phyloP scores from a whole-genome alignment of 192 early-diverging fungal species.

The Coemansia sp. region DNA sequence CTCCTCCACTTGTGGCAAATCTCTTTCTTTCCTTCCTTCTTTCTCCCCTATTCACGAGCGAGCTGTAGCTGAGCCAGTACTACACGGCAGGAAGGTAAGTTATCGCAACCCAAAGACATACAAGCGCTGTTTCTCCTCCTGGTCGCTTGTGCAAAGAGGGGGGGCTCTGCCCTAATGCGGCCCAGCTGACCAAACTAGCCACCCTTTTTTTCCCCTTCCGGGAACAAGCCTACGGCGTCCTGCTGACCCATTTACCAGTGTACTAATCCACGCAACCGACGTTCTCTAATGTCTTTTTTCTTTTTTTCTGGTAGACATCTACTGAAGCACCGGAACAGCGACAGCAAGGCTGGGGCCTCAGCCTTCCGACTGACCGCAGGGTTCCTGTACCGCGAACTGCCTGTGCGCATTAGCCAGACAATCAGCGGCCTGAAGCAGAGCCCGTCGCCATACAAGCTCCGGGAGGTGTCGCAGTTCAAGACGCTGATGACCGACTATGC shows the following conservation, averaged over 20 bases:
- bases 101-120: background rate
- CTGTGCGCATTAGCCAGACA: slow-evolving; percentile 61
- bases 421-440: slow-evolving; percentile 52
- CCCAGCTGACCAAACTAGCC: background rate
- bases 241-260: background rate
- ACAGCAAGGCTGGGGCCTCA: slow-evolving; percentile 37
- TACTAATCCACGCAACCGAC: background rate
- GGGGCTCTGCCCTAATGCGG: background rate
- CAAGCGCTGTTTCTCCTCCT: background rate
- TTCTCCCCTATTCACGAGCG: background rate
- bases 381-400: slow-evolving; percentile 60
- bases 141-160: background rate
- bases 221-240: background rate
- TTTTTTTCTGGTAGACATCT: slow-evolving; percentile 29
- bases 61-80: slow-evolving; percentile 49
- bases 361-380: slow-evolving; percentile 53
- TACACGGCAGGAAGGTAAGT: slow-evolving; percentile 51
- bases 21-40: background rate
- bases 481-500: slow-evolving; percentile 56
- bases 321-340: slow-evolving; percentile 46
- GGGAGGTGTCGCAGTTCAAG: slow-evolving; percentile 45
- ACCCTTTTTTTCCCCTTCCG: background rate
- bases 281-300: slow-evolving; percentile 3
- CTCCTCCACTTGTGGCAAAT: background rate
- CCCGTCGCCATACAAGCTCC: slow-evolving; percentile 50